Evolutionary conservation across 2,329 filamentous ascomycete species (phyloP).

Genomic region (Mariannaea sp.): DNA sequence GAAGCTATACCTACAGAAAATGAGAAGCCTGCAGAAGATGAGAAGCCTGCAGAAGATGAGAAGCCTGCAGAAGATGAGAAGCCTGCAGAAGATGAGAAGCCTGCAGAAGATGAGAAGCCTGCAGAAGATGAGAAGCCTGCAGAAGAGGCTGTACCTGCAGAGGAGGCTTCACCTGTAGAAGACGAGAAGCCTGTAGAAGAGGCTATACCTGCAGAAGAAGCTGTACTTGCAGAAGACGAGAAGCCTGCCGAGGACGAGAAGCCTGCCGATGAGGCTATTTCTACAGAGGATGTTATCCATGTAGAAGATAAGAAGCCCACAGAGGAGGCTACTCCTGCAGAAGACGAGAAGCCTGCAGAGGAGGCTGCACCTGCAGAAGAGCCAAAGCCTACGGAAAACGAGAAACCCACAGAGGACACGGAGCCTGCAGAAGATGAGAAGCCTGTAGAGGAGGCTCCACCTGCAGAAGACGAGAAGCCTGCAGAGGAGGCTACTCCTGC

Average conservation of each 20-base stretch:
- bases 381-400: background rate
- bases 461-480: conserved; percentile 1
- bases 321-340: no score
- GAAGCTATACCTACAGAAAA: background rate
- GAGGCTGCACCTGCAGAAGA: no score
- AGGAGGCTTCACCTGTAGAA: background rate
- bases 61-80: background rate
- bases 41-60: conserved; percentile 8
- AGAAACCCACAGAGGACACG: background rate
- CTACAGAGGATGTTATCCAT: background rate
- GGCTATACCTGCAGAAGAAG: background rate
- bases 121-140: background rate
- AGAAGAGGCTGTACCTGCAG: conserved; percentile 1
- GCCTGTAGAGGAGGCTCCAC: conserved; percentile 3
- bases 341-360: background rate
- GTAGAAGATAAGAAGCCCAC: background rate
- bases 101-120: background rate
- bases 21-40: background rate
- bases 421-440: conserved; percentile 10
- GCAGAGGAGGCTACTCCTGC: background rate
- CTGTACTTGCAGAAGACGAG: background rate
- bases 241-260: background rate
- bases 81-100: background rate
- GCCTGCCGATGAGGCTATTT: background rate
- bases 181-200: conserved; percentile 1